phyloP scores from a whole-genome alignment of 768 basidiomycete species.

The Pisolithus orientalis region DNA sequence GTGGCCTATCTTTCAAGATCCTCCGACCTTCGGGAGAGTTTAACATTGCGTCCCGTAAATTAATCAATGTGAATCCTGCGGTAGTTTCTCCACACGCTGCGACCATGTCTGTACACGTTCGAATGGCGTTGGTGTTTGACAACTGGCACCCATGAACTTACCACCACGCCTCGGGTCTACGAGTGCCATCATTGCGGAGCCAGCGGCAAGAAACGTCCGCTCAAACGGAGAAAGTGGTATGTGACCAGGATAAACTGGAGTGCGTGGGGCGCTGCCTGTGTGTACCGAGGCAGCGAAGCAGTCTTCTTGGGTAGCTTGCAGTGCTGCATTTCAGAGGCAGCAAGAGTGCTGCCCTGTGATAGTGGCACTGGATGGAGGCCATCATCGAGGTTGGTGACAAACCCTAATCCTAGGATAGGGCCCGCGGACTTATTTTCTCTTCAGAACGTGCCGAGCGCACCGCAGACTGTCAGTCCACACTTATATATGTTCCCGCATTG shows the following conservation, averaged over 20 bases:
- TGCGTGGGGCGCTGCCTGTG: constrained; percentile 5
- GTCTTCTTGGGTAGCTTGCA: no score
- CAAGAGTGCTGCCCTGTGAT: no score
- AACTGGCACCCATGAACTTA: constrained; percentile 29
- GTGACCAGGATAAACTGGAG: constrained; percentile 70
- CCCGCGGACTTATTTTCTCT: no score
- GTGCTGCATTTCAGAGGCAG: no score
- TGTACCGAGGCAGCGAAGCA: constrained; percentile 3
- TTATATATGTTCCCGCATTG: no score
- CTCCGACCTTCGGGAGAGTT: constrained; percentile 74
- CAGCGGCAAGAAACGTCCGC: constrained; percentile 77
- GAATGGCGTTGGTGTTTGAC: neutral
- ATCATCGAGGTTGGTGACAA: no score
- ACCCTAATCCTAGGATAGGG: no score
- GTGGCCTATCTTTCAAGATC: constrained; percentile 79
- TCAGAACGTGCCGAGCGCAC: no score
- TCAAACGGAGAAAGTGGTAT: constrained; percentile 80
- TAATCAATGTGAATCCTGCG: constrained; percentile 70
- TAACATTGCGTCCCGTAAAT: constrained; percentile 72
- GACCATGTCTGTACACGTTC: constrained; percentile 74
- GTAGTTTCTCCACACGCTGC: constrained; percentile 93
- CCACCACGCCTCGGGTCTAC: constrained; percentile 80
- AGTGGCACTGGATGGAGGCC: no score
- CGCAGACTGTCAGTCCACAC: no score
- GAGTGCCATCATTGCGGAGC: constrained; percentile 79